These are phyloP conservation scores for Diaporthe sp. DNA, from an alignment of 2,329 filamentous ascomycete species.

Conservation along the genomic window DNA sequence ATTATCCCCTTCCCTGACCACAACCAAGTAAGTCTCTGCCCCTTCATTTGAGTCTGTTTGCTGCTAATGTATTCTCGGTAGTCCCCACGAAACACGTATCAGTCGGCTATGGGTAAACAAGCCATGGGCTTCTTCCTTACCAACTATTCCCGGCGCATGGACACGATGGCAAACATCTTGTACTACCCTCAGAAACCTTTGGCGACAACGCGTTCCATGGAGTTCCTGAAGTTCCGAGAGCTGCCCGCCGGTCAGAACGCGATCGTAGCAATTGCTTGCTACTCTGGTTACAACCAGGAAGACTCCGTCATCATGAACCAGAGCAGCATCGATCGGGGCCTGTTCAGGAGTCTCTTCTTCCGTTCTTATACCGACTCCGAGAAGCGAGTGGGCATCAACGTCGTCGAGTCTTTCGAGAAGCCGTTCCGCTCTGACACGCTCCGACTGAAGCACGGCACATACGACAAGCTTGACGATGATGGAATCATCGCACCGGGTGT, in stretches of 20 bases:
- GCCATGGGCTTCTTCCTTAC: constrained; percentile 99
- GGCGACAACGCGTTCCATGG: constrained; percentile 97
- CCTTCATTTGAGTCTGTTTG: background rate
- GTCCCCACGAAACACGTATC: constrained; percentile 98
- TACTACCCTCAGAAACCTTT: constrained; percentile 99
- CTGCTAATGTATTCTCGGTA: constrained; percentile 58
- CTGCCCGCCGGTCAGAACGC: constrained; percentile 97
- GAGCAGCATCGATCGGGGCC: constrained; percentile 96
- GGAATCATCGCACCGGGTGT: constrained; percentile 95
- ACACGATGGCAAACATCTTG: constrained; percentile 99
- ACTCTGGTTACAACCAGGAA: constrained; percentile 99
- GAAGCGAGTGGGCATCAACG: constrained; percentile 94
- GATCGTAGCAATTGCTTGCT: constrained; percentile 97
- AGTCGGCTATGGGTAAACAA: constrained; percentile 99
- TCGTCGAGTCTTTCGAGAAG: constrained; percentile 96
- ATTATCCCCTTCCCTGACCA: constrained; percentile 99
- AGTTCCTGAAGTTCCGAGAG: constrained; percentile 98
- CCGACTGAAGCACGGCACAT: constrained; percentile 93
- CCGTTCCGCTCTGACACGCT: constrained; percentile 90
- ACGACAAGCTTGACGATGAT: constrained; percentile 97
- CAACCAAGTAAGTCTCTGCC: constrained; percentile 76
- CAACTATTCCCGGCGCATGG: constrained; percentile 97
- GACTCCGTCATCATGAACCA: constrained; percentile 99
- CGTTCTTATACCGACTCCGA: constrained; percentile 97
- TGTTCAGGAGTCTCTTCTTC: constrained; percentile 99